Conservation (phyloP, 2,329 filamentous ascomycete genomes). For the Trichophyton mentagrophytes region DNA sequence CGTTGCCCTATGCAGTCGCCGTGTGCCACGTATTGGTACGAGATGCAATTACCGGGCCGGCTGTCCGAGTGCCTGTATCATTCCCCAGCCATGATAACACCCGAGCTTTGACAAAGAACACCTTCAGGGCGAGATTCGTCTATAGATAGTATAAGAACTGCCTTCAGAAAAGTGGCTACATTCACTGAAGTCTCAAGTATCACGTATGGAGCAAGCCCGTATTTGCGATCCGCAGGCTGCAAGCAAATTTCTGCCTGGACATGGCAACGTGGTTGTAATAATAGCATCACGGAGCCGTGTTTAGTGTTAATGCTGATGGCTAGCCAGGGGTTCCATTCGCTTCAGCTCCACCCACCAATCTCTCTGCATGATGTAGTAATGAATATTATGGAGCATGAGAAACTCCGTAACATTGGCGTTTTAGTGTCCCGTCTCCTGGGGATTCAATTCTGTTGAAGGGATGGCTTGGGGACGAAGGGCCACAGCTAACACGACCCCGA, state of each 20-base stretch:
- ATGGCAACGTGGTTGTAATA: background rate
- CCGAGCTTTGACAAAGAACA: background rate
- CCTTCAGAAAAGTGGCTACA: background rate
- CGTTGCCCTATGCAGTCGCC: background rate
- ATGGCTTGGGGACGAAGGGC: background rate
- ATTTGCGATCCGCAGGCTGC: background rate
- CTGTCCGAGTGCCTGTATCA: background rate
- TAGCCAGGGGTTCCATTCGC: background rate
- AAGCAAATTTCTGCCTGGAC: background rate
- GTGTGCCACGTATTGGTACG: background rate
- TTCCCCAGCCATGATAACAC: background rate
- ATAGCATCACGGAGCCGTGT: background rate
- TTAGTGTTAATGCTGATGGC: background rate
- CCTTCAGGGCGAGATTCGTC: background rate
- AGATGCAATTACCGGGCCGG: background rate
- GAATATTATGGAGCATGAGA: background rate
- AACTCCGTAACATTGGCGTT: background rate
- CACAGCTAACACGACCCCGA: background rate
- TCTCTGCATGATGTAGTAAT: background rate
- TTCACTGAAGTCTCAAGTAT: background rate
- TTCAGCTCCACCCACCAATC: background rate
- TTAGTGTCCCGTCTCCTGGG: background rate
- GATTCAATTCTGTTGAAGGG: background rate
- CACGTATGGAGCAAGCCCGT: background rate
- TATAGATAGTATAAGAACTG: background rate